phyloP scores from a whole-genome alignment of 2,329 filamentous ascomycete species.

The Pleurostoma richardsiae region DNA sequence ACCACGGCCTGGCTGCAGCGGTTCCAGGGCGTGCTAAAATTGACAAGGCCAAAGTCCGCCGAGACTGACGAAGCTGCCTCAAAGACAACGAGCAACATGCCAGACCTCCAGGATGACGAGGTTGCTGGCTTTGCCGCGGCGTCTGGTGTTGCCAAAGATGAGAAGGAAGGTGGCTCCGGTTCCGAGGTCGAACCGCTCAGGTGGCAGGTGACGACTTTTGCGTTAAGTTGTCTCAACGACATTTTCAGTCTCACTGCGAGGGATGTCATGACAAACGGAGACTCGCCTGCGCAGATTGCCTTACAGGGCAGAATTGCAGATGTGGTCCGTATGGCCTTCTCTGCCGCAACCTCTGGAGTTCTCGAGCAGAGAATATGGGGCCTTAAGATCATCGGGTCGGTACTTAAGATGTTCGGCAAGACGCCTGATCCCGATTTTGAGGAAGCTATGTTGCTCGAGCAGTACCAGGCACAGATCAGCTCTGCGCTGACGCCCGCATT shows the following conservation, averaged over 20 bases:
- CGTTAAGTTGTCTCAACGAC: constrained; percentile 82
- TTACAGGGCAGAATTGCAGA: constrained; percentile 83
- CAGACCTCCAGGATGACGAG: constrained; percentile 94
- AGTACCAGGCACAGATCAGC: constrained; percentile 97
- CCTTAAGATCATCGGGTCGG: constrained; percentile 86
- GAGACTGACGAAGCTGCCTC: constrained; percentile 41
- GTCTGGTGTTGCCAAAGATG: constrained; percentile 53
- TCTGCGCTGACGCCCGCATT: constrained; percentile 95
- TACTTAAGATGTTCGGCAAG: constrained; percentile 93
- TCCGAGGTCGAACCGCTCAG: constrained; percentile 80
- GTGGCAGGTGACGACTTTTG: constrained; percentile 95
- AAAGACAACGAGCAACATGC: constrained; percentile 44
- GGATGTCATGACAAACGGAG: constrained; percentile 71
- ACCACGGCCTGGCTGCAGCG: constrained; percentile 83
- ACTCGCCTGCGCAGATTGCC: constrained; percentile 70
- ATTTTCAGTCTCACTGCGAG: constrained; percentile 75
- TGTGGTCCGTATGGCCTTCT: constrained; percentile 94
- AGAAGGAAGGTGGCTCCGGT: constrained; percentile 42
- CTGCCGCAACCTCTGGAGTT: constrained; percentile 90
- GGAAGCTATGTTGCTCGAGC: constrained; percentile 93
- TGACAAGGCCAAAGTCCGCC: constrained; percentile 67
- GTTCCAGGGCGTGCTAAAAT: constrained; percentile 83
- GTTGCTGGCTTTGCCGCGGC: constrained; percentile 91
- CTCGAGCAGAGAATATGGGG: constrained; percentile 87
- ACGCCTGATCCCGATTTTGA: constrained; percentile 94